Conservation (phyloP, 1,139 yeast genomes). For the Pneumocystis carinii region DNA sequence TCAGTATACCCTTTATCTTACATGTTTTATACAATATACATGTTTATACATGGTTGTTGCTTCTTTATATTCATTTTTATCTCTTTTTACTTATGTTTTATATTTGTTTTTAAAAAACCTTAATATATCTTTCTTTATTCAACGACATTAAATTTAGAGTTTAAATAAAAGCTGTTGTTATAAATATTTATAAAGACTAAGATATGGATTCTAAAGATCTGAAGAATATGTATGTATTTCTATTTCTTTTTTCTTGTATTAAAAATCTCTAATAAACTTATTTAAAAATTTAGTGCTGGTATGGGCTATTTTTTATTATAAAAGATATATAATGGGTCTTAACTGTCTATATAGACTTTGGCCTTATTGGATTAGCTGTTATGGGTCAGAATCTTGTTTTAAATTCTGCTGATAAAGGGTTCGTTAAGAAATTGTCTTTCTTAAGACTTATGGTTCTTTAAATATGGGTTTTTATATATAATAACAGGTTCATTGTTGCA, state of each 20-base stretch:
- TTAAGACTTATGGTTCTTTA: not conserved
- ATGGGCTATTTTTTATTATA: not conserved
- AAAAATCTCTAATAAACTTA: not conserved
- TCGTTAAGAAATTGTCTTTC: constrained; percentile 18
- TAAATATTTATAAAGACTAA: not conserved
- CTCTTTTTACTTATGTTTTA: too few species aligned
- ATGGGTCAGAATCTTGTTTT: constrained; percentile 92
- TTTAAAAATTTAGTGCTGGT: constrained; percentile 15
- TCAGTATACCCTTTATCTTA: too few species aligned
- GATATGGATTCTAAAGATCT: not conserved
- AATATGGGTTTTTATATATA: not conserved
- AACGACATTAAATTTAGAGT: constrained; percentile 21
- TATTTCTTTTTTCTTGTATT: not conserved
- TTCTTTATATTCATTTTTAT: too few species aligned
- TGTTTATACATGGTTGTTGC: too few species aligned
- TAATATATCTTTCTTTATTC: too few species aligned
- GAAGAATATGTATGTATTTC: not conserved
- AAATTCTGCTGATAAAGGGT: constrained; percentile 96
- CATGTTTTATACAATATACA: too few species aligned
- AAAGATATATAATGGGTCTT: not conserved
- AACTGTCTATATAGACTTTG: constrained; percentile 46
- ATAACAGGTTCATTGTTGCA: constrained; percentile 39
- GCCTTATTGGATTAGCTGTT: constrained; percentile 98
- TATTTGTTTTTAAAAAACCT: too few species aligned
- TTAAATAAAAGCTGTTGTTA: not conserved